Base-by-base conservation (phyloP, 495 filamentous ascomycete species). In the Penicillium verhagenii region DNA sequence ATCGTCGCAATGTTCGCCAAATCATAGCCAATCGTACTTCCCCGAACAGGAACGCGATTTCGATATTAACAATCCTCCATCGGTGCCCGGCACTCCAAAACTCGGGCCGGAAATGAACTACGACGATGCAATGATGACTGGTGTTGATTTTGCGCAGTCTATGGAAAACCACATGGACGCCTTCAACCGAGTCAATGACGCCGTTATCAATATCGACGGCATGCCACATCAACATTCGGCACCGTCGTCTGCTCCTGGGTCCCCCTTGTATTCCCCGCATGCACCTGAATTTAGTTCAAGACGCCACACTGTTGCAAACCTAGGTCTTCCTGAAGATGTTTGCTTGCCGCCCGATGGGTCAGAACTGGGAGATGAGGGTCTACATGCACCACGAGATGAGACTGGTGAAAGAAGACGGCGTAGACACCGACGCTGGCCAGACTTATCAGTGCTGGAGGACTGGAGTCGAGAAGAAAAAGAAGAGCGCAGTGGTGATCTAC, bases 51-150 rank as follows among this genome's bases (percentile, higher is more conserved):
- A 72, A 57, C 70, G 73, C 35, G 72, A 79, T 28, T 92, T 91
- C 68, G 87, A 96, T 81, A 82, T 97, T 54, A 98, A 98, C 63
- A 96, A 96, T 61, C 94, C 94, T n/a, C 94, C 94, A 1, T 97
- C 94, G 0, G 83, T 96, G 18, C 94, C 94, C 0, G 84, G 82
- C 5, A 87, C 89, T 18, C 94, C 94, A 0, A 73, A 74, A 45
- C 25, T 83, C 54, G 79, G 82, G 50, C 64, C 74, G 44, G 65
- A 81, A 46, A 82, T 89, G 77, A 86, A 79, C 52, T 95, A 85
- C 64, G 88, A 90, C 43, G 92, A 96, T 80, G 79, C 86, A 37
- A 83, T 96, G 78, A 79, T 91, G 37, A 81, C 72, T 48, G 82
- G 73, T 39, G 71, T 65, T 29, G 75, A 71, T 35, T 75, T 69